A percentile compares a stretch with the other conserved stretches of the same genome.
Conservation (phyloP, 345 rosid species). For the Gossypium longicalyx region DNA sequence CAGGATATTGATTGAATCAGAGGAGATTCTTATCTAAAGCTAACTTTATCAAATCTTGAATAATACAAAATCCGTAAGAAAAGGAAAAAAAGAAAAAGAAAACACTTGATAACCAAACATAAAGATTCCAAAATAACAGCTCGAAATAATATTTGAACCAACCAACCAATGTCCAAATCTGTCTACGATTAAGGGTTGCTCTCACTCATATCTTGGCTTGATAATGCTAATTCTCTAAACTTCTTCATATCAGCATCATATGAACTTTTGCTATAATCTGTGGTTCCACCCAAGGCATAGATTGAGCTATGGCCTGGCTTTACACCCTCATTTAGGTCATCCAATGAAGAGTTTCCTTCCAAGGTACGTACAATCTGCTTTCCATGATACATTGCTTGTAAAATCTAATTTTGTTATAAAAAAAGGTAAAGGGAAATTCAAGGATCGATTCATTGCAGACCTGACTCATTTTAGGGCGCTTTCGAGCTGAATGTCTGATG, state of each 20-base stretch:
- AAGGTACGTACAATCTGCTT: slow-evolving; percentile 75
- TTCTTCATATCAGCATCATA: slow-evolving; percentile 77
- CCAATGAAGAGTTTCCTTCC: slow-evolving; percentile 83
- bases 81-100: neutral
- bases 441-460: slow-evolving; percentile 19
- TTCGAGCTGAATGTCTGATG: slow-evolving; percentile 80
- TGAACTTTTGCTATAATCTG: slow-evolving; percentile 46
- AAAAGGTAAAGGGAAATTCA: neutral
- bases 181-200: slow-evolving; percentile 49
- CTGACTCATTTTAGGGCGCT: slow-evolving; percentile 98
- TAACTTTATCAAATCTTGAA: neutral
- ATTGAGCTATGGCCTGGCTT: slow-evolving; percentile 60
- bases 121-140: neutral
- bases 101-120: neutral
- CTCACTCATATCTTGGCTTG: slow-evolving; percentile 50
- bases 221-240: slow-evolving; percentile 69
- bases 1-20: neutral
- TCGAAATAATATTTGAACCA: neutral
- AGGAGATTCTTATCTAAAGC: too few species aligned
- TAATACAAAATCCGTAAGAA: neutral
- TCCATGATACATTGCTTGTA: neutral
- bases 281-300: slow-evolving; percentile 30
- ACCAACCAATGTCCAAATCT: slow-evolving; percentile 17
- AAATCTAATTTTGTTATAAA: neutral
- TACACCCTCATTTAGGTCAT: slow-evolving; percentile 66